Evolutionary conservation across 164 flowering plant genomes (phyloP).

Genomic region (Akebia trifoliata): DNA sequence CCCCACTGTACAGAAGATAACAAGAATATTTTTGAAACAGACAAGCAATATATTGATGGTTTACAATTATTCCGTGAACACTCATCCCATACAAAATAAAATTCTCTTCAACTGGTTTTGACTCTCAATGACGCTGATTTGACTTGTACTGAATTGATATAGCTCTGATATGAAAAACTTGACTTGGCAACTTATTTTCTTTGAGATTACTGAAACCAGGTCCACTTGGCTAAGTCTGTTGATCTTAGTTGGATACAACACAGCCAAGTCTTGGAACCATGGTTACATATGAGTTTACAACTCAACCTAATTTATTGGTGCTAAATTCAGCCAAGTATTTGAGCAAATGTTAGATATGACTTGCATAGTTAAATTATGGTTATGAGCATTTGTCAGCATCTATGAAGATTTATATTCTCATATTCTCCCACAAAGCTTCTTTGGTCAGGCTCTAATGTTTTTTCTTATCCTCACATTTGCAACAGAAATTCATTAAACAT

Average conservation of each 20-base stretch:
- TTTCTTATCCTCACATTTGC: background rate
- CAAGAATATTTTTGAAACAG: background rate
- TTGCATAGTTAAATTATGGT: background rate
- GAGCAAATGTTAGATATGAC: background rate
- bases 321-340: no score
- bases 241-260: background rate
- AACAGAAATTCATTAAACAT: constrained; percentile 81
- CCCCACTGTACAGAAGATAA: background rate
- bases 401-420: background rate
- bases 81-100: no score
- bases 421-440: background rate
- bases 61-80: no score
- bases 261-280: background rate
- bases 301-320: background rate
- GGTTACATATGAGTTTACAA: background rate
- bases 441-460: constrained; percentile 1
- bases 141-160: no score
- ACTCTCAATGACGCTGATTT: no score
- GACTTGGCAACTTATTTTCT: background rate
- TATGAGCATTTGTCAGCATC: background rate
- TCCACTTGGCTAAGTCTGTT: background rate
- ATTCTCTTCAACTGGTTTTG: no score
- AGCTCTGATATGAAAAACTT: no score
- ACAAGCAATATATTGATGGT: no score
- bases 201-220: background rate